These are phyloP conservation scores for Cymbopogon citratus DNA, from an alignment of 176 grass and related monocot genomes.

Conservation along the genomic window DNA sequence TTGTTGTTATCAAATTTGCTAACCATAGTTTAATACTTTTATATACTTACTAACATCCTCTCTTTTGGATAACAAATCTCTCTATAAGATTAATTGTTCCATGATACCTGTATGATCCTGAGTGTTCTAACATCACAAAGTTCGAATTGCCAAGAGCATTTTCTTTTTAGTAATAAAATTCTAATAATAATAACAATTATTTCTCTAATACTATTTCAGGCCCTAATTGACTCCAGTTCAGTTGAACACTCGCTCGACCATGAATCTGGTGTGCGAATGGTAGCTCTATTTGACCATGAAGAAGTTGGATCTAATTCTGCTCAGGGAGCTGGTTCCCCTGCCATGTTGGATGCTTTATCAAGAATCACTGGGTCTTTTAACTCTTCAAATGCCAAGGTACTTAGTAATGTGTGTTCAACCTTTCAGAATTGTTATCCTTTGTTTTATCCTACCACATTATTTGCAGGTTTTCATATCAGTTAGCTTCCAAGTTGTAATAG, in stretches of 20 bases:
- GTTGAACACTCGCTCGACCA: constrained; percentile 47
- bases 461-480: neutral
- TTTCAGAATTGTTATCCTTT: neutral
- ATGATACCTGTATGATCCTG: neutral
- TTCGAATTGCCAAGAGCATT: neutral
- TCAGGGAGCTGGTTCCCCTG: constrained; percentile 95
- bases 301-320: constrained; percentile 96
- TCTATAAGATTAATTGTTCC: constrained; percentile 4
- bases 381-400: constrained; percentile 61
- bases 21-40: neutral
- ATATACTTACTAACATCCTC: neutral
- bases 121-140: neutral
- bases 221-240: constrained; percentile 77
- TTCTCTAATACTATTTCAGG: constrained; percentile 47
- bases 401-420: constrained; percentile 4
- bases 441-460: neutral
- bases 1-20: neutral
- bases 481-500: constrained; percentile 14
- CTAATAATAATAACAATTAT: constrained; percentile 16
- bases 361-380: constrained; percentile 83
- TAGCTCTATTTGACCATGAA: constrained; percentile 95
- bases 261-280: constrained; percentile 90
- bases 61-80: neutral
- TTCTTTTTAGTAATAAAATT: neutral
- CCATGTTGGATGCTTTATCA: constrained; percentile 88